Conservation (phyloP, 108 stramenopile genomes). For the Epipyxis sp. region DNA sequence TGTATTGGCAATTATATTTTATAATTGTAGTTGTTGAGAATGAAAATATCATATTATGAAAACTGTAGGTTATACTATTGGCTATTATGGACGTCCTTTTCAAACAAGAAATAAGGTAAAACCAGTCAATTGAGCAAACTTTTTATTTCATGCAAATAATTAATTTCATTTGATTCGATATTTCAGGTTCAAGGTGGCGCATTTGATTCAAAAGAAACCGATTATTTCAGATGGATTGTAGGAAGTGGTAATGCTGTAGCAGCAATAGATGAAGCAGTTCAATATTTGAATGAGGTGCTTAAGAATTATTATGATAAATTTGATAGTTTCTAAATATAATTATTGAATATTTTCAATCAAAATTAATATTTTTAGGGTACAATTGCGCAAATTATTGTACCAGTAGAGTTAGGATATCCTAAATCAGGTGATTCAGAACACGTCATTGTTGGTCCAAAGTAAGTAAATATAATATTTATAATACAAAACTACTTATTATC, state of each 20-base stretch:
- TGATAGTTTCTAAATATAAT: too few relatives aligned
- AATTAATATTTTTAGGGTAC: constrained; percentile 54
- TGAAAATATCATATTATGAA: too few relatives aligned
- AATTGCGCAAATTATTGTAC: constrained; percentile 81
- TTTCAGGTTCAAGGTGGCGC: constrained; percentile 60
- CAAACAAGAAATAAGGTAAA: constrained; percentile 70
- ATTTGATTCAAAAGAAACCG: constrained; percentile 74
- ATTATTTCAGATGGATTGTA: constrained; percentile 70
- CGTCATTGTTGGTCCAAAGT: background rate
- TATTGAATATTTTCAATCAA: too few relatives aligned
- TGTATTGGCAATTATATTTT: too few relatives aligned
- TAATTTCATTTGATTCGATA: background rate
- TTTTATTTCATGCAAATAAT: background rate
- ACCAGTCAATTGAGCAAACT: background rate
- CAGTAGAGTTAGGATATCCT: constrained; percentile 49
- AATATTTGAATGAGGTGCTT: constrained; percentile 60
- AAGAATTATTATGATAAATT: too few relatives aligned
- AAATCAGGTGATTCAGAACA: constrained; percentile 3
- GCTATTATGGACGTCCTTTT: constrained; percentile 66
- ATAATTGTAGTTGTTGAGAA: too few relatives aligned
- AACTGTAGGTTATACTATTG: constrained; percentile 11
- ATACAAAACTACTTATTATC: constrained; percentile 69
- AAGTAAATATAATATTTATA: constrained; percentile 39
- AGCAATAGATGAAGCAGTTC: constrained; percentile 71
- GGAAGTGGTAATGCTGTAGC: constrained; percentile 65